These are phyloP conservation scores for Rhizomucor pusillus DNA, from an alignment of 371 early-diverging fungal genomes.

Conservation along the genomic window DNA sequence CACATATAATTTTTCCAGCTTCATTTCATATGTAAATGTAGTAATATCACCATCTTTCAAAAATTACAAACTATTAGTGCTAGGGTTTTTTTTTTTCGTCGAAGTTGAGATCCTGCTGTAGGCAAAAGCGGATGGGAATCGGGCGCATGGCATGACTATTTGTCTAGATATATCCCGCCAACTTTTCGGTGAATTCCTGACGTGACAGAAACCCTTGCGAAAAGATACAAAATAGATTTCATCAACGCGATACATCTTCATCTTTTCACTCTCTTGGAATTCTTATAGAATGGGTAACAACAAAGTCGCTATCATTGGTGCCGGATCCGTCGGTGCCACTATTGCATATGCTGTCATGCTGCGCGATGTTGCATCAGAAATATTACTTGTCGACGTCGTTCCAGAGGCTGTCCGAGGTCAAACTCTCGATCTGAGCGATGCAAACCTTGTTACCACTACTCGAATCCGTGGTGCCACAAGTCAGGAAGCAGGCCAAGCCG, in stretches of 20 bases:
- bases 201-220: too few relatives aligned
- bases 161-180: too few relatives aligned
- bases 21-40: too few relatives aligned
- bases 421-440: constrained; percentile 76
- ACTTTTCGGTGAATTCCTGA: too few relatives aligned
- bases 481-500: constrained; percentile 79
- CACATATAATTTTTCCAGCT: too few relatives aligned
- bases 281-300: constrained; percentile 5
- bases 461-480: constrained; percentile 54
- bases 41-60: too few relatives aligned
- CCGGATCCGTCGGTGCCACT: constrained; percentile 82
- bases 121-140: too few relatives aligned
- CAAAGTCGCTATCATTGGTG: constrained; percentile 71
- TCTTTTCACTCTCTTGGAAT: neutral
- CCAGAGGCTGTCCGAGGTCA: constrained; percentile 70
- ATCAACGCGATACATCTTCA: neutral
- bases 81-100: too few relatives aligned
- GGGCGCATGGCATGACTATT: too few relatives aligned
- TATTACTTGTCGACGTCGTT: constrained; percentile 71
- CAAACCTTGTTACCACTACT: constrained; percentile 66
- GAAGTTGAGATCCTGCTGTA: too few relatives aligned
- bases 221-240: too few relatives aligned
- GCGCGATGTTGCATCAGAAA: constrained; percentile 66
- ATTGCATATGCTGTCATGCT: constrained; percentile 73
- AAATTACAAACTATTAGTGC: too few relatives aligned